Evolutionary conservation across 352 stramenopile species (phyloP).

Genomic region (Discostella stelligera): DNA sequence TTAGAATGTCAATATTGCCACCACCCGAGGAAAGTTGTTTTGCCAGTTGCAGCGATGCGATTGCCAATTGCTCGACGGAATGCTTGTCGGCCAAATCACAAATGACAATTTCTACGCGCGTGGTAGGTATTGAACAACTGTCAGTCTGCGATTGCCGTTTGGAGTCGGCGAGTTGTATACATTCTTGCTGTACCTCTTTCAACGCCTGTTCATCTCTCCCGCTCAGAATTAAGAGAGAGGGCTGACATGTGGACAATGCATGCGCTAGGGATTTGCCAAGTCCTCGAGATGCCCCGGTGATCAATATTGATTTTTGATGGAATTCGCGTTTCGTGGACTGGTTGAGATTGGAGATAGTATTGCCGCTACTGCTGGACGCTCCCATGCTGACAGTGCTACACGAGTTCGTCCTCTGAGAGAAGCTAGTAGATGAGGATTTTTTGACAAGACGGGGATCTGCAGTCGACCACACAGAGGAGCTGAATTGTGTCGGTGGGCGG

Average conservation of each 20-base stretch:
- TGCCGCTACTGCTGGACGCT: conserved; percentile 10
- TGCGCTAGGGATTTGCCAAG: conserved; percentile 58
- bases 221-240: conserved; percentile 51
- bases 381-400: conserved; percentile 9
- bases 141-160: background rate
- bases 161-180: conserved; percentile 28
- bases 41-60: conserved; percentile 31
- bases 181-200: conserved; percentile 51
- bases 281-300: conserved; percentile 76
- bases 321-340: conserved; percentile 14
- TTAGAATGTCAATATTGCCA: conserved; percentile 62
- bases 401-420: background rate
- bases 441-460: no score
- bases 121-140: conserved; percentile 12
- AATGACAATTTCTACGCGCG: conserved; percentile 48
- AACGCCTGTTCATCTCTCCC: conserved; percentile 51
- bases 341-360: background rate
- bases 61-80: conserved; percentile 48
- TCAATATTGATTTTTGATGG: conserved; percentile 48
- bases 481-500: background rate
- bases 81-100: conserved; percentile 60
- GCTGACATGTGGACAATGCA: conserved; percentile 53
- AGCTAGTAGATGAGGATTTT: no score
- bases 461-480: no score
- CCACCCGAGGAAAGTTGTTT: conserved; percentile 9